These are phyloP conservation scores for Neotropicomus parvogracilis DNA, from an alignment of 1,284 basidiomycete genomes.

Conservation along the genomic window DNA sequence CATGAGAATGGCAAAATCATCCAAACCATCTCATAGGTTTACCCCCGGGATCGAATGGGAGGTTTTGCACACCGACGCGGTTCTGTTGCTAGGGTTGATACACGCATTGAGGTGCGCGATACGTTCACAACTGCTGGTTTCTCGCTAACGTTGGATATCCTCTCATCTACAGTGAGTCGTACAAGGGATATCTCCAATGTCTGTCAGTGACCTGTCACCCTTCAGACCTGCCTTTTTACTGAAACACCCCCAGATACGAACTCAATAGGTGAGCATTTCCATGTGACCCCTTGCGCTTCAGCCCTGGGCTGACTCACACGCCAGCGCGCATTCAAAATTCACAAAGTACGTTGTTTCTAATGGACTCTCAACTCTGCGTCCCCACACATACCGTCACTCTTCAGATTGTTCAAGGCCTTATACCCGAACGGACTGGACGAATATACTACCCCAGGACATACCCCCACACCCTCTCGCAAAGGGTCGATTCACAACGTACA, in stretches of 20 bases:
- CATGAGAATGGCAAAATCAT: slow-evolving; percentile 43
- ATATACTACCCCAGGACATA: slow-evolving; percentile 47
- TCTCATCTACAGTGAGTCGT: slow-evolving; percentile 53
- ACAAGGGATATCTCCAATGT: slow-evolving; percentile 76
- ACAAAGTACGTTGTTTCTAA: slow-evolving; percentile 47
- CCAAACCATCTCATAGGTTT: slow-evolving; percentile 44
- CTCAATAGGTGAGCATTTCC: slow-evolving; percentile 50
- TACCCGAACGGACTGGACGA: slow-evolving; percentile 64
- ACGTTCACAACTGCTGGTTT: background rate
- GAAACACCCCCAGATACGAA: slow-evolving; percentile 42
- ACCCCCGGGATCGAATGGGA: slow-evolving; percentile 68
- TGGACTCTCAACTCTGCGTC: background rate
- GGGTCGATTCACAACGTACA: slow-evolving; percentile 29
- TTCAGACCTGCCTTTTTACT: slow-evolving; percentile 2
- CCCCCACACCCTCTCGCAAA: slow-evolving; percentile 42
- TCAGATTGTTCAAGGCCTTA: slow-evolving; percentile 66
- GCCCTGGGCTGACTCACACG: slow-evolving; percentile 8
- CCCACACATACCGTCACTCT: background rate
- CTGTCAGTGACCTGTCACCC: slow-evolving; percentile 42
- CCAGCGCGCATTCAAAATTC: slow-evolving; percentile 70
- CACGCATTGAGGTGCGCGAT: slow-evolving; percentile 58
- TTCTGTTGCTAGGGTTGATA: slow-evolving; percentile 64
- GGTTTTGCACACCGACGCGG: slow-evolving; percentile 65
- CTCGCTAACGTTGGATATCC: slow-evolving; percentile 2
- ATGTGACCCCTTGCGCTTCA: slow-evolving; percentile 9